Conservation (phyloP, 345 rosid genomes). For the Melastoma malabathricum region DNA sequence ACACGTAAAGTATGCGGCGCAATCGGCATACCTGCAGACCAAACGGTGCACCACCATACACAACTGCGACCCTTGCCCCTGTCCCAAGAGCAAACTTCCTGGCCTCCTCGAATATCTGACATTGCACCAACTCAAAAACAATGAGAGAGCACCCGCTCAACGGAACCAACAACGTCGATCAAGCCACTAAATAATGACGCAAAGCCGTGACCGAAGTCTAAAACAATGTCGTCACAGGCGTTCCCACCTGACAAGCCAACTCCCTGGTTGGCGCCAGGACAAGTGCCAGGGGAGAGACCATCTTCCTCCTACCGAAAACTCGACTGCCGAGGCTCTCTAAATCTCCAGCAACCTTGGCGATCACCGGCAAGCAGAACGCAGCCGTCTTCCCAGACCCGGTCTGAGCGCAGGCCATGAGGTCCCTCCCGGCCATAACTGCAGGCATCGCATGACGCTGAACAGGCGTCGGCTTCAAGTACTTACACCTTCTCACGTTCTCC, state of each 20-base stretch:
- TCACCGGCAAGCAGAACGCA: conserved; percentile 41
- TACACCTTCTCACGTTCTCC: conserved; percentile 27
- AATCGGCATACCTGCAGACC: conserved; percentile 20
- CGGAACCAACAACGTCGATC: not conserved
- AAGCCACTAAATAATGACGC: not conserved
- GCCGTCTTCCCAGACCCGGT: conserved; percentile 53
- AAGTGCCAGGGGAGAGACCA: conserved; percentile 29
- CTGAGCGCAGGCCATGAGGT: conserved; percentile 54
- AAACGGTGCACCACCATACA: conserved; percentile 39
- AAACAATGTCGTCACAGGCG: not conserved
- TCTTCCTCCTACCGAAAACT: conserved; percentile 1
- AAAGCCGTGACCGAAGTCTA: not conserved
- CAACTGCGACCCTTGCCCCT: conserved; percentile 30
- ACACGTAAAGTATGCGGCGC: not conserved
- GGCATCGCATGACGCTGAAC: conserved; percentile 47
- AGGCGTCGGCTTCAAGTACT: conserved; percentile 38
- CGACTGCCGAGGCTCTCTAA: conserved; percentile 5
- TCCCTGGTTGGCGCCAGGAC: conserved; percentile 44
- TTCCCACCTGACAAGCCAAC: conserved; percentile 38
- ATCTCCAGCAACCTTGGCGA: conserved; percentile 17
- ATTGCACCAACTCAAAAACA: conserved; percentile 1
- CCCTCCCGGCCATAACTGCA: conserved; percentile 34
- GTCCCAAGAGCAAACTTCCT: conserved; percentile 32
- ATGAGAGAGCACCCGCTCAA: too few relatives aligned
- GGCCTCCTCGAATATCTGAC: conserved; percentile 40